These are phyloP conservation scores for Bruguiera parviflora DNA, from an alignment of 345 rosid genomes.

Conservation along the genomic window DNA sequence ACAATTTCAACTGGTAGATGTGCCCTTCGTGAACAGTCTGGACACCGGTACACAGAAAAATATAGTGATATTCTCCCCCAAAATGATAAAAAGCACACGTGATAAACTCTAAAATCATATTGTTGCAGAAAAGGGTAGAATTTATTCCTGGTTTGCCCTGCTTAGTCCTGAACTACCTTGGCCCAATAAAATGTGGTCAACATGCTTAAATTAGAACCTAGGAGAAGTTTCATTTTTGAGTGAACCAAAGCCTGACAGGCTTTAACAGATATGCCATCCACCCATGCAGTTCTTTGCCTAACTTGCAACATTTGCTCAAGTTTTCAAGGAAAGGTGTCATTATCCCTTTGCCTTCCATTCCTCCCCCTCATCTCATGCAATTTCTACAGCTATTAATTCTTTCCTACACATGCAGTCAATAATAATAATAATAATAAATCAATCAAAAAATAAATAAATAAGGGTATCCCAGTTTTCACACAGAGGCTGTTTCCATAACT, in stretches of 20 bases:
- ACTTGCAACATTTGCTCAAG: background rate
- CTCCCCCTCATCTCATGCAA: too few relatives aligned
- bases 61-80: constrained; percentile 2
- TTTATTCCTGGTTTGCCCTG: background rate
- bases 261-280: background rate
- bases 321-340: background rate
- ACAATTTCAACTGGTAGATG: constrained; percentile 75
- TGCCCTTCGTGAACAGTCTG: constrained; percentile 88
- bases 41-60: constrained; percentile 16
- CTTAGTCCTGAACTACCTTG: background rate
- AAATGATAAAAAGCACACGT: constrained; percentile 8
- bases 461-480: too few relatives aligned
- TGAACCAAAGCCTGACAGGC: background rate
- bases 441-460: too few relatives aligned
- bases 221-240: background rate
- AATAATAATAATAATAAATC: too few relatives aligned
- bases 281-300: background rate
- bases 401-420: too few relatives aligned
- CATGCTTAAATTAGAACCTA: background rate
- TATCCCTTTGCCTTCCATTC: background rate
- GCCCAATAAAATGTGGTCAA: background rate
- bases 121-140: background rate
- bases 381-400: too few relatives aligned
- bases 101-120: background rate
- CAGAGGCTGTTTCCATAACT: too few relatives aligned